phyloP scores from a whole-genome alignment of 345 rosid species.

The Boechera retrofracta region DNA sequence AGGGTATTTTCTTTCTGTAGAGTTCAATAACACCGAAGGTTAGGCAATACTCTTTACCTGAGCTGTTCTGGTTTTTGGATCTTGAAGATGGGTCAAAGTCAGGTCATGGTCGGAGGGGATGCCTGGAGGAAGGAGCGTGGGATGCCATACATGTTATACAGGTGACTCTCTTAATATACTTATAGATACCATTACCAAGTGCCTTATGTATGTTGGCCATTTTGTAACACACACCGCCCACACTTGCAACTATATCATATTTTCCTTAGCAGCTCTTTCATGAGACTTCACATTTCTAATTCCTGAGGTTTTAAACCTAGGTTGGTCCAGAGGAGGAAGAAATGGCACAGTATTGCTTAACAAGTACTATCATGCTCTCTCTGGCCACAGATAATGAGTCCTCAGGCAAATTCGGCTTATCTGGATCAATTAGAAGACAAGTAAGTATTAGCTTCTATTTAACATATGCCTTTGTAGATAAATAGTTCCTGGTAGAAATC shows the following conservation, averaged over 20 bases:
- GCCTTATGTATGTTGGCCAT: neutral
- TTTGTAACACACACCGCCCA: slow-evolving; percentile 17
- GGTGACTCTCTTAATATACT: slow-evolving; percentile 49
- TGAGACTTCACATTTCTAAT: slow-evolving; percentile 13
- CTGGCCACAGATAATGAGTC: slow-evolving; percentile 80
- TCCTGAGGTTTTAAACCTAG: slow-evolving; percentile 45
- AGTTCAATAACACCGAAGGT: neutral
- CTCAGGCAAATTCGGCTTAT: slow-evolving; percentile 82
- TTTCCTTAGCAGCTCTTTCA: neutral
- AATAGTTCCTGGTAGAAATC: neutral
- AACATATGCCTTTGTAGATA: neutral
- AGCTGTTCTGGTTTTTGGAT: slow-evolving; percentile 28
- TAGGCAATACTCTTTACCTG: neutral
- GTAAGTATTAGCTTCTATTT: slow-evolving; percentile 46
- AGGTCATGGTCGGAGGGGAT: slow-evolving; percentile 93
- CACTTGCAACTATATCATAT: neutral
- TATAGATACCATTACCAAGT: slow-evolving; percentile 10
- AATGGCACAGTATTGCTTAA: slow-evolving; percentile 80
- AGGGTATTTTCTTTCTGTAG: slow-evolving; percentile 58
- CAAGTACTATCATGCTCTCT: slow-evolving; percentile 96
- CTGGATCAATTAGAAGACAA: slow-evolving; percentile 98
- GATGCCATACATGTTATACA: slow-evolving; percentile 96
- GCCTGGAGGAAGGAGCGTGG: slow-evolving; percentile 97
- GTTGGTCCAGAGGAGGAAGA: slow-evolving; percentile 93
- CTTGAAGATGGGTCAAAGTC: slow-evolving; percentile 86